Evolutionary conservation across 305 asterid species (phyloP).

Genomic region (Andrographis paniculata): DNA sequence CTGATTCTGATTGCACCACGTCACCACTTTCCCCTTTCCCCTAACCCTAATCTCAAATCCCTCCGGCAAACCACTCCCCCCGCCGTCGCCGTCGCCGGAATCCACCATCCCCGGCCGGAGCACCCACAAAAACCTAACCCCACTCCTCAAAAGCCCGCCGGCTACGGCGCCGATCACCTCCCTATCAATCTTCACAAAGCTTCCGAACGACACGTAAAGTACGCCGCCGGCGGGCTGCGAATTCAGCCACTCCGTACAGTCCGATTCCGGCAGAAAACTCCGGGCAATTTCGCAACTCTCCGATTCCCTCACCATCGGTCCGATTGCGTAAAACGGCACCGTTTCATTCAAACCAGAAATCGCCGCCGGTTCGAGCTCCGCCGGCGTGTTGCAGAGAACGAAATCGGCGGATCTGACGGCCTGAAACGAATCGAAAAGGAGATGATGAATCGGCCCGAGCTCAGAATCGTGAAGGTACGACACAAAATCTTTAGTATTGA

Average conservation of each 20-base stretch:
- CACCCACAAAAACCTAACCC: constrained; percentile 11
- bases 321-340: constrained; percentile 41
- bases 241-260: neutral
- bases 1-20: constrained; percentile 61
- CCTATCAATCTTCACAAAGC: neutral
- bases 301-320: constrained; percentile 35
- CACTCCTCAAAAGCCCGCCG: constrained; percentile 38
- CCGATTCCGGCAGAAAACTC: constrained; percentile 32
- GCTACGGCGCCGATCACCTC: constrained; percentile 13
- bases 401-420: constrained; percentile 30
- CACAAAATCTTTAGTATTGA: neutral
- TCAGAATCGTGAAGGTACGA: constrained; percentile 5
- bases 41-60: constrained; percentile 26
- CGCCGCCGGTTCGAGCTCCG: constrained; percentile 39
- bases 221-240: neutral
- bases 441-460: constrained; percentile 10
- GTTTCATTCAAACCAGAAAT: constrained; percentile 31
- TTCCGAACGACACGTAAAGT: neutral
- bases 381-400: constrained; percentile 45
- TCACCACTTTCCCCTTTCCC: constrained; percentile 40
- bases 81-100: constrained; percentile 15
- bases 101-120: neutral
- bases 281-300: constrained; percentile 11
- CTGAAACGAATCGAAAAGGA: constrained; percentile 24
- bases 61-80: constrained; percentile 33